phyloP scores from a whole-genome alignment of 805 yeast species.

The Starmera caribaea region DNA sequence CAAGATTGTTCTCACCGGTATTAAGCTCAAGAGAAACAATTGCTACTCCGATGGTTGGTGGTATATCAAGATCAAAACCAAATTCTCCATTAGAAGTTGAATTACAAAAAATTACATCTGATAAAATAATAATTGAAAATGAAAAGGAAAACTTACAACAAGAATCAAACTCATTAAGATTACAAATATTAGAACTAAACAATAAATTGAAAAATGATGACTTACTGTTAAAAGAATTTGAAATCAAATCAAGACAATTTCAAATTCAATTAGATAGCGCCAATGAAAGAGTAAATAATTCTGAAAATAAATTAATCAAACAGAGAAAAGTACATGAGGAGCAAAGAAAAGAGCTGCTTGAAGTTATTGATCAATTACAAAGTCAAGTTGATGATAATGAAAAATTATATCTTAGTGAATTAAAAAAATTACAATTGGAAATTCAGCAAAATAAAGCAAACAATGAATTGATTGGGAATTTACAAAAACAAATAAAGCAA shows the following conservation, averaged over 20 bases:
- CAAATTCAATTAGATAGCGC: conserved; percentile 6
- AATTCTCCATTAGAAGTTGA: conserved; percentile 9
- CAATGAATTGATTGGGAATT: conserved; percentile 22
- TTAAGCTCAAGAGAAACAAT: neutral
- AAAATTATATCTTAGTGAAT: conserved; percentile 34
- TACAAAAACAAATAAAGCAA: conserved; percentile 22
- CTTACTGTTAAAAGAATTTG: conserved; percentile 6
- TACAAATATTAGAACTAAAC: conserved; percentile 16
- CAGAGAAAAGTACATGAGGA: conserved; percentile 38
- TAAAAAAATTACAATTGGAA: conserved; percentile 26
- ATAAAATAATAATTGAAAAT: conserved; percentile 11
- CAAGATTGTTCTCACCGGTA: conserved; percentile 2
- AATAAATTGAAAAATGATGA: conserved; percentile 6
- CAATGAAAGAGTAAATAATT: conserved; percentile 5
- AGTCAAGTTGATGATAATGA: conserved; percentile 48
- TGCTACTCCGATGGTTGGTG: neutral
- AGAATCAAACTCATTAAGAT: conserved; percentile 19
- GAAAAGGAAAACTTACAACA: conserved; percentile 33
- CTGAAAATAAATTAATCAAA: conserved; percentile 35
- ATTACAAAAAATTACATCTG: conserved; percentile 9
- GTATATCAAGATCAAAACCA: neutral
- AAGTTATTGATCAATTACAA: conserved; percentile 46
- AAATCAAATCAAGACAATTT: conserved; percentile 5
- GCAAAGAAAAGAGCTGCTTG: conserved; percentile 51
- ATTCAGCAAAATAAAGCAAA: conserved; percentile 12